Conservation (phyloP, 139 green algal genomes). For the Chlamydomonas incerta region DNA sequence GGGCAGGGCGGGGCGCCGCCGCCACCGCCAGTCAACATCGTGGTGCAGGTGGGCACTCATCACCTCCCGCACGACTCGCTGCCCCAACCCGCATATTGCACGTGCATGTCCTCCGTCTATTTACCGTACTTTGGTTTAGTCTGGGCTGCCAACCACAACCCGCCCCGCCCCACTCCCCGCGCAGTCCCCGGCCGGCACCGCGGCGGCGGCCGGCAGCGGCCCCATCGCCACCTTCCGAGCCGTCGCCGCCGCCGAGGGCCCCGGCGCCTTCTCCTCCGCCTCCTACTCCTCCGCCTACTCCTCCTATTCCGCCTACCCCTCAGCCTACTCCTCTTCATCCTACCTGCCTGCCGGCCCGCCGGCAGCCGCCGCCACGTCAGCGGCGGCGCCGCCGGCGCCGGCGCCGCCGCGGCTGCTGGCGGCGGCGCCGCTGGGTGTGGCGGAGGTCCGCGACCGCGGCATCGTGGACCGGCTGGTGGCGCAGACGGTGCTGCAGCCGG, state of each 20-base stretch:
- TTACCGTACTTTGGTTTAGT: no score
- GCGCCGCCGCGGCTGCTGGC: not conserved
- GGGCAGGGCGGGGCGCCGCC: no score
- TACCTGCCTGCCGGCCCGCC: no score
- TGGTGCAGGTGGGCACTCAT: no score
- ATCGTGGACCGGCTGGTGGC: conserved; percentile 44
- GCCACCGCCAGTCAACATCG: no score
- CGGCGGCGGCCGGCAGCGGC: not conserved
- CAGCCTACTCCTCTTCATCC: not conserved
- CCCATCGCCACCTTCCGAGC: conserved; percentile 33
- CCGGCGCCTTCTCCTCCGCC: no score
- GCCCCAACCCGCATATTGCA: no score
- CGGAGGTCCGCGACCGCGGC: conserved; percentile 18
- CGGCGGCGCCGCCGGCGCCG: no score
- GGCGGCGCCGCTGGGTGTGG: no score
- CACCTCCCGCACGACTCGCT: no score
- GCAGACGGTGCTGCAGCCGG: conserved; percentile 45
- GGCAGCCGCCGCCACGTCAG: not conserved
- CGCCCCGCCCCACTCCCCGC: not conserved
- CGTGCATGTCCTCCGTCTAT: no score
- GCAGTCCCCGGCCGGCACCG: not conserved
- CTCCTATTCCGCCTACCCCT: not conserved
- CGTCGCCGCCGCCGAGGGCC: conserved; percentile 6
- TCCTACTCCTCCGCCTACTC: not conserved
- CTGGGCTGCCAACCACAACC: no score